Evolutionary conservation across 164 flowering plant genomes (phyloP).

Genomic region (Piper betle): DNA sequence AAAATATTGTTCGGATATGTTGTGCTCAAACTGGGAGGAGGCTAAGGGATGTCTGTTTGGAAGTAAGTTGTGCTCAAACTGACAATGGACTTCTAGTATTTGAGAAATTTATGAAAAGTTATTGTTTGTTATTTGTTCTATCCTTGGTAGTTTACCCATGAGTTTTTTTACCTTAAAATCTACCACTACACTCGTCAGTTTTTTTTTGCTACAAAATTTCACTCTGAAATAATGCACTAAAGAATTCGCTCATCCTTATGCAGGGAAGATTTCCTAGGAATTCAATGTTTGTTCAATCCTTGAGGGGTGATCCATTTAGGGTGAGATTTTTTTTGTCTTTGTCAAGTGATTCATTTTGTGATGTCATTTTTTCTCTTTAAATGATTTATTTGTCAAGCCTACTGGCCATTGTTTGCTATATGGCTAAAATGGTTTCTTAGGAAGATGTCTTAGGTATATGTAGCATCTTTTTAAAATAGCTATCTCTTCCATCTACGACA

Average conservation of each 20-base stretch:
- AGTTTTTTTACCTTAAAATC: no score
- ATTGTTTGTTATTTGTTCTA: no score
- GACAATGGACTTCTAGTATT: no score
- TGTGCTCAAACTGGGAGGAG: conserved; percentile 92
- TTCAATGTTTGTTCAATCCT: conserved; percentile 75
- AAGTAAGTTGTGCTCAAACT: conserved; percentile 28
- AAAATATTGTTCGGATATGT: conserved; percentile 63
- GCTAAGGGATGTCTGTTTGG: conserved; percentile 65
- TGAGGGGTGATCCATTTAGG: conserved; percentile 87
- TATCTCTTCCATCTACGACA: no score
- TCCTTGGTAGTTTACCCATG: no score
- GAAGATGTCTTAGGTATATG: no score
- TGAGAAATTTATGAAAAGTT: no score
- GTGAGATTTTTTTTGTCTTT: conserved; percentile 26
- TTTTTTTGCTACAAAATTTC: background rate
- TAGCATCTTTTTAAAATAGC: no score
- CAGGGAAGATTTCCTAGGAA: conserved; percentile 50
- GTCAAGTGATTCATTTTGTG: background rate
- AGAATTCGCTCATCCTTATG: conserved; percentile 10
- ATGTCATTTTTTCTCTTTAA: background rate
- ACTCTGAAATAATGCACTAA: background rate
- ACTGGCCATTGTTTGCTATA: background rate
- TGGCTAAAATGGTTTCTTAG: no score
- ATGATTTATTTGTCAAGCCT: no score
- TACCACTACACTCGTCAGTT: background rate